These are phyloP conservation scores for Aspergillus terreus DNA, from an alignment of 2,329 filamentous ascomycete species.

Conservation along the genomic window DNA sequence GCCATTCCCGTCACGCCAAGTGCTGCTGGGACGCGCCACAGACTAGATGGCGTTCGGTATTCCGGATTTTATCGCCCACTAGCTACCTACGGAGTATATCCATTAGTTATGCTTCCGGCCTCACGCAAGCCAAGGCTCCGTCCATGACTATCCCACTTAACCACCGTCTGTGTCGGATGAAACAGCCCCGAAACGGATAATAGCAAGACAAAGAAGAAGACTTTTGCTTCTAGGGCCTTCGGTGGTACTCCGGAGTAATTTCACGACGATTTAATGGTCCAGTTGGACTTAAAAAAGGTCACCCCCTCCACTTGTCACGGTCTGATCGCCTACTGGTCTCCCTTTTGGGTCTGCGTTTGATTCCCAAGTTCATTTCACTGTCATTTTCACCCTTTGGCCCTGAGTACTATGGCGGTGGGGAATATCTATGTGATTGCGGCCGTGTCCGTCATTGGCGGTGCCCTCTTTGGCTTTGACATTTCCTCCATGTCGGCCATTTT, in stretches of 20 bases:
- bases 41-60: background rate
- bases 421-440: slow-evolving; percentile 50
- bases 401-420: background rate
- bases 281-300: background rate
- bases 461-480: slow-evolving; percentile 34
- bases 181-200: background rate
- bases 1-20: background rate
- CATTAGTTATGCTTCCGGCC: background rate
- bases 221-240: background rate
- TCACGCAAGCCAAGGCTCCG: background rate
- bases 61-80: background rate
- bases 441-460: slow-evolving; percentile 44
- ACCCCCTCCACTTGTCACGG: background rate
- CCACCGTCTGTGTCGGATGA: background rate
- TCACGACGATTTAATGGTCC: background rate
- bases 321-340: background rate
- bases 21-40: background rate
- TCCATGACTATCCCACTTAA: background rate
- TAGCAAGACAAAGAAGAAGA: background rate
- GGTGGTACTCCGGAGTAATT: background rate
- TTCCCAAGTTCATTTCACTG: background rate
- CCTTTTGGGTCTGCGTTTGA: background rate
- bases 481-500: slow-evolving; percentile 34
- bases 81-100: background rate
- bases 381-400: background rate